Percentiles rank a stretch among this genome's conserved stretches.
These are phyloP conservation scores for Globisporangium camurandrum DNA, from an alignment of 352 stramenopile genomes.

Conservation along the genomic window DNA sequence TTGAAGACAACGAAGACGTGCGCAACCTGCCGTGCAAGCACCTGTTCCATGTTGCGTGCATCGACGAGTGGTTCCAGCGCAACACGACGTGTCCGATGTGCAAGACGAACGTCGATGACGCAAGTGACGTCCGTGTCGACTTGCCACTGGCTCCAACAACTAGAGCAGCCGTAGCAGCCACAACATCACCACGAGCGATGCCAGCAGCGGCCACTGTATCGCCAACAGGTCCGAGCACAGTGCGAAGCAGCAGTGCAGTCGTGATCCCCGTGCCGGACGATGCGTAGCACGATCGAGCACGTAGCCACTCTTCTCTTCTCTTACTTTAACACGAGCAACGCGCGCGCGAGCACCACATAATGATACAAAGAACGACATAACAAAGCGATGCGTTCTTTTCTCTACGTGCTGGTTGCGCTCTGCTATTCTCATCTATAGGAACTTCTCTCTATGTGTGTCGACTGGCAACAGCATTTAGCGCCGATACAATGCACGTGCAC, in stretches of 20 bases:
- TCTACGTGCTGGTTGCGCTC: no score
- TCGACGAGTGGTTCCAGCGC: conserved; percentile 83
- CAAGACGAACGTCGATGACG: conserved; percentile 67
- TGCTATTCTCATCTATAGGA: no score
- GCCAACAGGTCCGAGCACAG: no score
- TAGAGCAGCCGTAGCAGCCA: background rate
- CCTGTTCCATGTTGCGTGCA: conserved; percentile 86
- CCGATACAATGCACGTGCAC: background rate
- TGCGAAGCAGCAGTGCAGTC: conserved; percentile 28
- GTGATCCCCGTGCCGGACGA: conserved; percentile 23
- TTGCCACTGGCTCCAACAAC: background rate
- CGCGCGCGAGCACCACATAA: no score
- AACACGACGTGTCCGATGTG: conserved; percentile 86
- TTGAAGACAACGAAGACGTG: conserved; percentile 67
- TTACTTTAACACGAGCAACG: no score
- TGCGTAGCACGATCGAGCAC: no score
- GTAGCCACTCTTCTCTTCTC: no score
- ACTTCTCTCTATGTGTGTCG: no score
- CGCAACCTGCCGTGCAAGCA: conserved; percentile 80
- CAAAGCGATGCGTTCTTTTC: no score
- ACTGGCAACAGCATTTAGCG: no score
- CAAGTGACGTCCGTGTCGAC: conserved; percentile 36
- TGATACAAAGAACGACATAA: no score
- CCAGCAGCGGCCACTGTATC: background rate
- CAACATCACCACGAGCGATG: no score